Evolutionary conservation across 2,329 filamentous ascomycete species (phyloP).

Genomic region (Penicillium sp.): DNA sequence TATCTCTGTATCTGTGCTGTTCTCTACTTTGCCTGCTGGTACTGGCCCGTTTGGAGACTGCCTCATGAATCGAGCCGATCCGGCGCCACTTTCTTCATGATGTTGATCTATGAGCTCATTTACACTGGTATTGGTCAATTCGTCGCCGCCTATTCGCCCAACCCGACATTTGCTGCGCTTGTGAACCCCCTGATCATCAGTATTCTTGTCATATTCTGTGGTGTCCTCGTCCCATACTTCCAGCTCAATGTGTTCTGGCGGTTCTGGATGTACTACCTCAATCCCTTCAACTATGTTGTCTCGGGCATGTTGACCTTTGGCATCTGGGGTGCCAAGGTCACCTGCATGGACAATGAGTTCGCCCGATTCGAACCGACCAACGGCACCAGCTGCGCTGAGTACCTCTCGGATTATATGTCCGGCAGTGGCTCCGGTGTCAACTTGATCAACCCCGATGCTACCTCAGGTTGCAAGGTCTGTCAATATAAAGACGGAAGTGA

Average conservation of each 20-base stretch:
- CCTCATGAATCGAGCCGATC: conserved; percentile 53
- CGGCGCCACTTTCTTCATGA: conserved; percentile 64
- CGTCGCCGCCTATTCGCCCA: conserved; percentile 72
- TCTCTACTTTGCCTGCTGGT: conserved; percentile 14
- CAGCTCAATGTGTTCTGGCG: conserved; percentile 66
- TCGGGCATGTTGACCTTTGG: conserved; percentile 56
- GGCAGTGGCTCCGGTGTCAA: conserved; percentile 50
- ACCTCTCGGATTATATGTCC: conserved; percentile 54
- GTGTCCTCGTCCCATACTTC: conserved; percentile 65
- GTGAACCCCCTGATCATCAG: conserved; percentile 74
- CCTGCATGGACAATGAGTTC: conserved; percentile 52
- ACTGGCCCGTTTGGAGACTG: conserved; percentile 64
- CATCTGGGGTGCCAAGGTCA: conserved; percentile 50
- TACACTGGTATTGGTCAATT: conserved; percentile 72
- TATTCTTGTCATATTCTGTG: conserved; percentile 69
- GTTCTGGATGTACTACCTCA: conserved; percentile 63
- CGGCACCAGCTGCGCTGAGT: conserved; percentile 57
- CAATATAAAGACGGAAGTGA: conserved; percentile 59
- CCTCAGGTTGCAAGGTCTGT: conserved; percentile 59
- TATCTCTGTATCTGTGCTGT: conserved; percentile 11
- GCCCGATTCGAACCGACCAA: conserved; percentile 46
- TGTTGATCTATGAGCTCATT: conserved; percentile 71
- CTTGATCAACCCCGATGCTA: conserved; percentile 61
- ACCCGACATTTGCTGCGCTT: conserved; percentile 68
- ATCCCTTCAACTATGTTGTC: conserved; percentile 64